Percentiles rank a stretch among this genome's conserved stretches.
Conservation (phyloP, 139 green algal species). For the Monoraphidium neglectum region DNA sequence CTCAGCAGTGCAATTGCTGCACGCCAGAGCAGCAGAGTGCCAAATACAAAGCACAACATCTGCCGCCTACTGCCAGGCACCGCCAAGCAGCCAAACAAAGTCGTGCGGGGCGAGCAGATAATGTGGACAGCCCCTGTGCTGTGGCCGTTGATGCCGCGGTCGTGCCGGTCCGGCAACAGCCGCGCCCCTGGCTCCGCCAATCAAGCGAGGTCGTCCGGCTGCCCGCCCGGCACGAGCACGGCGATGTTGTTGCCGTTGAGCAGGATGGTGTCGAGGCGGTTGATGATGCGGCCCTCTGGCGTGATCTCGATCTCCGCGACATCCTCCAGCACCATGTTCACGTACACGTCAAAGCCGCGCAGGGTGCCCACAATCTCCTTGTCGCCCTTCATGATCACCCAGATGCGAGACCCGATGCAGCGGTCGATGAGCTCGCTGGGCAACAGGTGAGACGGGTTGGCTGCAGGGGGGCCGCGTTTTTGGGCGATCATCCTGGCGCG, state of each 20-base stretch:
- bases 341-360: constrained; percentile 97
- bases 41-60: too few species aligned
- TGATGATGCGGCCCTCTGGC: constrained; percentile 77
- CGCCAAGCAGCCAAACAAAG: too few species aligned
- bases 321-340: constrained; percentile 99
- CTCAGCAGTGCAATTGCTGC: too few species aligned
- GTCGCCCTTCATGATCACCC: constrained; percentile 93
- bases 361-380: constrained; percentile 95
- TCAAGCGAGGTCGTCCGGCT: constrained; percentile 60
- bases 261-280: constrained; percentile 93
- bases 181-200: too few species aligned
- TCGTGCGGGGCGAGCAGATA: too few species aligned
- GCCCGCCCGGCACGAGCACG: constrained; percentile 86
- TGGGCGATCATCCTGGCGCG: constrained; percentile 31
- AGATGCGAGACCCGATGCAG: constrained; percentile 95
- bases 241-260: constrained; percentile 99
- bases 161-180: too few species aligned
- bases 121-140: too few species aligned
- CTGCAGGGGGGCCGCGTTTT: constrained; percentile 18
- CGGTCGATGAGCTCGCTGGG: constrained; percentile 92
- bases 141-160: too few species aligned
- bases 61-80: too few species aligned
- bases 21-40: too few species aligned
- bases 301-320: constrained; percentile 94
- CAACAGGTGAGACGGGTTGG: constrained; percentile 86